Evolutionary conservation across 768 basidiomycete genomes (phyloP).

Genomic region (Lentinula boryana): DNA sequence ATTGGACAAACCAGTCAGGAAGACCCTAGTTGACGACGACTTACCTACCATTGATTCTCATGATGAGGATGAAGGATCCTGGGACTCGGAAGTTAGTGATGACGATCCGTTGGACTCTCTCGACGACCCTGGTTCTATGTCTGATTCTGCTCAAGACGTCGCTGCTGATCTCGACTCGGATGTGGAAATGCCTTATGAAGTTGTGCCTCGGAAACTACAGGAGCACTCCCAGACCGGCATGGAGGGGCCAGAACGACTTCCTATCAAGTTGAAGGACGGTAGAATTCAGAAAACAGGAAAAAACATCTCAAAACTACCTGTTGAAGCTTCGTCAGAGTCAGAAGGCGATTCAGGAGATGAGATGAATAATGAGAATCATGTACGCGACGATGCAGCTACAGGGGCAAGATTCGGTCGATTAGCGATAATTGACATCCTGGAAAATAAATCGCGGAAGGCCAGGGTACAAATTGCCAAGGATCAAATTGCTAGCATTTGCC

Average conservation of each 20-base stretch:
- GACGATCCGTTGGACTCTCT: constrained; percentile 30
- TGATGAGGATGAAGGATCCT: constrained; percentile 50
- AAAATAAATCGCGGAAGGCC: constrained; percentile 55
- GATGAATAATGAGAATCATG: constrained; percentile 23
- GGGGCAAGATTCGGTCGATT: constrained; percentile 86
- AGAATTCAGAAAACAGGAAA: constrained; percentile 57
- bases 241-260: constrained; percentile 56
- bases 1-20: constrained; percentile 52
- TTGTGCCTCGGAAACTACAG: constrained; percentile 45
- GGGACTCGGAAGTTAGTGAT: constrained; percentile 32
- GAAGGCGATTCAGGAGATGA: constrained; percentile 28
- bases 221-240: constrained; percentile 42
- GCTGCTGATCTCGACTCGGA: constrained; percentile 43
- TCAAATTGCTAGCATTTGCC: constrained; percentile 89
- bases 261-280: constrained; percentile 84
- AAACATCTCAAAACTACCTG: constrained; percentile 22
- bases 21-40: constrained; percentile 41
- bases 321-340: constrained; percentile 19
- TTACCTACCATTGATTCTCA: constrained; percentile 68
- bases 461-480: constrained; percentile 81
- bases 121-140: constrained; percentile 18
- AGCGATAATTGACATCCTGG: constrained; percentile 68
- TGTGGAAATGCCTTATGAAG: constrained; percentile 73
- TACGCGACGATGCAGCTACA: constrained; percentile 65
- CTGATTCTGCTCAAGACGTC: constrained; percentile 22